phyloP scores from a whole-genome alignment of 2,329 filamentous ascomycete genomes.

The Colletotrichum brevisporum region DNA sequence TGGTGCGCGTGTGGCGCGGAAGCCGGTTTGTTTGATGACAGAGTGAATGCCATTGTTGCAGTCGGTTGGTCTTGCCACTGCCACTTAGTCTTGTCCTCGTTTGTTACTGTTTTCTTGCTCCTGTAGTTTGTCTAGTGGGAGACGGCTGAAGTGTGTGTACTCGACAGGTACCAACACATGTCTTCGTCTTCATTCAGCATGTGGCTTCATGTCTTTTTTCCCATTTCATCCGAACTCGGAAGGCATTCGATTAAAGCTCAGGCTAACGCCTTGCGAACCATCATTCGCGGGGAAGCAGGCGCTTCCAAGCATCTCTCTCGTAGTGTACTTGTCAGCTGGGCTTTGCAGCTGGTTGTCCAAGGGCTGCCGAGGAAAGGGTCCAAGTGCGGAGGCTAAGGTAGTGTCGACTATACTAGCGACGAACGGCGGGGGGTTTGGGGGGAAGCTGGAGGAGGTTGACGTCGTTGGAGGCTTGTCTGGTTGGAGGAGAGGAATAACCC shows the following conservation, averaged over 20 bases:
- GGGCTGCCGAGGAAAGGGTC: constrained; percentile 17
- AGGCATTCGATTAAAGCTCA: too few relatives aligned
- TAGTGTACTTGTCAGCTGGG: neutral
- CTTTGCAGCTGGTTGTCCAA: neutral
- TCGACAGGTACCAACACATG: neutral
- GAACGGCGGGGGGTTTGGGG: constrained; percentile 8
- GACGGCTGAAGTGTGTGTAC: neutral
- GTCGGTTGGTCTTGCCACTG: too few relatives aligned
- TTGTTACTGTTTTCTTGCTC: neutral
- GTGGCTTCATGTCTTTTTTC: too few relatives aligned
- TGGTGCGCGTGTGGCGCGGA: neutral
- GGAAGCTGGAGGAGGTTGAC: neutral
- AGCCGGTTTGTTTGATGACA: neutral
- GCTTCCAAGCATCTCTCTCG: too few relatives aligned
- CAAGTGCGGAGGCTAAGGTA: constrained; percentile 21
- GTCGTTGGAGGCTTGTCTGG: too few relatives aligned
- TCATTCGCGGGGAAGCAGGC: too few relatives aligned
- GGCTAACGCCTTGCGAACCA: too few relatives aligned
- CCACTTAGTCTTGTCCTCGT: too few relatives aligned
- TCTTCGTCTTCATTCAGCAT: neutral
- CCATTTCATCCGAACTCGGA: too few relatives aligned
- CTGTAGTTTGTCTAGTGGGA: neutral
- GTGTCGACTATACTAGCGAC: constrained; percentile 3
- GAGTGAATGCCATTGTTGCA: neutral
- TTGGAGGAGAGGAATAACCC: too few relatives aligned